Percentiles rank a stretch among this genome's conserved stretches.
These are phyloP conservation scores for Blastobotrys apis DNA, from an alignment of 1,139 yeast species.

Conservation along the genomic window DNA sequence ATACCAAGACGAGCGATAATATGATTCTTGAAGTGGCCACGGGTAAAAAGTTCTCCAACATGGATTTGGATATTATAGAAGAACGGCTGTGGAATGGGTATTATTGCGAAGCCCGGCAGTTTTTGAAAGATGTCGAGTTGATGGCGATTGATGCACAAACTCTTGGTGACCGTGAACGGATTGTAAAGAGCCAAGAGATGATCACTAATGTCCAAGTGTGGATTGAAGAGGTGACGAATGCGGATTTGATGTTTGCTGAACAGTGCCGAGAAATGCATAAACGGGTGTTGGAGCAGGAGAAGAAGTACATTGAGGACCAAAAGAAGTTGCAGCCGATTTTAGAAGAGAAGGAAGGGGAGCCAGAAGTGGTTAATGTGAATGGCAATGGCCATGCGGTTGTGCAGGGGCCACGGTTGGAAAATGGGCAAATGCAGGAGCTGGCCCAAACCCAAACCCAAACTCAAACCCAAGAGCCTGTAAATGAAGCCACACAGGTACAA, in stretches of 20 bases:
- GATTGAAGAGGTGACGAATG: slow-evolving; percentile 75
- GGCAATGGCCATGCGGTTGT: slow-evolving; percentile 13
- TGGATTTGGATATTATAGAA: slow-evolving; percentile 91
- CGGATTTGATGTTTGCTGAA: slow-evolving; percentile 58
- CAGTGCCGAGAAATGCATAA: slow-evolving; percentile 73
- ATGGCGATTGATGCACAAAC: slow-evolving; percentile 75
- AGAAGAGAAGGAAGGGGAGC: background rate
- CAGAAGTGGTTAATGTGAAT: slow-evolving; percentile 1
- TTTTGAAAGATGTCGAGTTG: slow-evolving; percentile 75
- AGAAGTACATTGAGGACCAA: slow-evolving; percentile 36
- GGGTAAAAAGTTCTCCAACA: slow-evolving; percentile 70
- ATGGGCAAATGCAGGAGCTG: too few species aligned
- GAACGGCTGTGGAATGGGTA: slow-evolving; percentile 96
- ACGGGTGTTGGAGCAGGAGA: slow-evolving; percentile 47
- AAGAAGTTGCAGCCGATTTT: slow-evolving; percentile 6
- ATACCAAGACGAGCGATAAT: slow-evolving; percentile 57
- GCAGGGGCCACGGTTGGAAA: background rate
- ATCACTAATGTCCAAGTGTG: slow-evolving; percentile 94
- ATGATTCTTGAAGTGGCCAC: slow-evolving; percentile 77
- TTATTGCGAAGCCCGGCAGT: slow-evolving; percentile 90
- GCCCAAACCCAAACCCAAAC: too few species aligned
- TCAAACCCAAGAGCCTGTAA: too few species aligned
- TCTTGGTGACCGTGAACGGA: slow-evolving; percentile 76
- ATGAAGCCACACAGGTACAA: too few species aligned
- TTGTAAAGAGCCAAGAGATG: slow-evolving; percentile 92